Conservation (phyloP, 768 basidiomycete species). For the Xanthoconium stramineum region DNA sequence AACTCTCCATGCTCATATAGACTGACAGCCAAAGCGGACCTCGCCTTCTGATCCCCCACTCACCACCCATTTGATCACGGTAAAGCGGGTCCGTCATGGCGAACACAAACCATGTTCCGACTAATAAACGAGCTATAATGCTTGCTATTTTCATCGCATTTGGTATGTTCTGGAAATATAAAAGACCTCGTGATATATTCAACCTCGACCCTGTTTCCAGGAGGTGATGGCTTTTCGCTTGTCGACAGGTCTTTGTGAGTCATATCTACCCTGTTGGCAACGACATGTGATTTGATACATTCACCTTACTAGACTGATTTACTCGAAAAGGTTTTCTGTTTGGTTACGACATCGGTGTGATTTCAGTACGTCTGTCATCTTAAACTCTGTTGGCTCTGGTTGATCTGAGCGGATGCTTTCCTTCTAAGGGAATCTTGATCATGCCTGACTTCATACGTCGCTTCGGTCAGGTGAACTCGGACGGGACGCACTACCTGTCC, state of each 20-base stretch:
- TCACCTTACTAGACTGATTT: conserved; percentile 2
- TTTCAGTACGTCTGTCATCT: conserved; percentile 10
- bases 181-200: background rate
- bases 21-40: background rate
- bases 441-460: conserved; percentile 16
- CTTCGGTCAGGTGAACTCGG: conserved; percentile 7
- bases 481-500: conserved; percentile 14
- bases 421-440: conserved; percentile 10
- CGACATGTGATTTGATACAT: background rate
- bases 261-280: background rate
- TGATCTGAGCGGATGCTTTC: background rate
- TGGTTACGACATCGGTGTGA: conserved; percentile 15
- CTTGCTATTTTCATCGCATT: conserved; percentile 17
- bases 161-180: conserved; percentile 2
- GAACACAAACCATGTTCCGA: conserved; percentile 3
- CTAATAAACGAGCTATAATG: conserved; percentile 9
- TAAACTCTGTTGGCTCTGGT: background rate
- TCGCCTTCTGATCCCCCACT: background rate
- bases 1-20: background rate
- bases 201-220: background rate
- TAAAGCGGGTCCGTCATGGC: background rate
- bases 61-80: background rate
- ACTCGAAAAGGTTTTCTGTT: conserved; percentile 11
- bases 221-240: background rate
- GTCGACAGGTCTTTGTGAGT: background rate